Evolutionary conservation across 129 eudicot genomes (phyloP).

Genomic region (Helichrysum umbraculigerum): DNA sequence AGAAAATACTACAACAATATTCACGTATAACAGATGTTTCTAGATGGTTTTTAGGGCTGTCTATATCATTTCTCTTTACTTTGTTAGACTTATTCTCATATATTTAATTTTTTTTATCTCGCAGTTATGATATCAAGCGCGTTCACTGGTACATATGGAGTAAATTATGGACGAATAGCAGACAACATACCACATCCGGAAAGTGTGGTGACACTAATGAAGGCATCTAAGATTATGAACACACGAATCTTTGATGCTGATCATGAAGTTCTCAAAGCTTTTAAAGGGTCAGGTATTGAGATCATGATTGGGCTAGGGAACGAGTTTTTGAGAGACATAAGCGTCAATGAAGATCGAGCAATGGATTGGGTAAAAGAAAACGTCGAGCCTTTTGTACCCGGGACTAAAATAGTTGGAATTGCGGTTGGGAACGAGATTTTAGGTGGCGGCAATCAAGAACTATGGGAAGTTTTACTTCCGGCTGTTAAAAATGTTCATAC

Average conservation of each 20-base stretch:
- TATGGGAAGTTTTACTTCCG: slow-evolving; percentile 69
- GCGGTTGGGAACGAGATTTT: slow-evolving; percentile 88
- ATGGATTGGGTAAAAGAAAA: slow-evolving; percentile 78
- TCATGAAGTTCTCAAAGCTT: slow-evolving; percentile 64
- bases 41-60: neutral
- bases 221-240: slow-evolving; percentile 74
- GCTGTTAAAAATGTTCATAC: slow-evolving; percentile 66
- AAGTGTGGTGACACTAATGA: slow-evolving; percentile 76
- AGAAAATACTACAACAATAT: neutral
- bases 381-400: slow-evolving; percentile 74
- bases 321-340: slow-evolving; percentile 59
- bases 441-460: slow-evolving; percentile 51
- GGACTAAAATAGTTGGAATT: slow-evolving; percentile 61
- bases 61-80: neutral
- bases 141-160: slow-evolving; percentile 84
- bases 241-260: slow-evolving; percentile 79
- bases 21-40: too few species aligned
- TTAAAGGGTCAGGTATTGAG: slow-evolving; percentile 68
- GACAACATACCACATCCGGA: slow-evolving; percentile 88
- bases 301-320: slow-evolving; percentile 73
- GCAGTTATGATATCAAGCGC: slow-evolving; percentile 50
- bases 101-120: neutral
- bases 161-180: slow-evolving; percentile 82
- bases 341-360: slow-evolving; percentile 55
- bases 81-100: neutral